Conservation (phyloP, 306 rosid species). For the Fagus crenata region DNA sequence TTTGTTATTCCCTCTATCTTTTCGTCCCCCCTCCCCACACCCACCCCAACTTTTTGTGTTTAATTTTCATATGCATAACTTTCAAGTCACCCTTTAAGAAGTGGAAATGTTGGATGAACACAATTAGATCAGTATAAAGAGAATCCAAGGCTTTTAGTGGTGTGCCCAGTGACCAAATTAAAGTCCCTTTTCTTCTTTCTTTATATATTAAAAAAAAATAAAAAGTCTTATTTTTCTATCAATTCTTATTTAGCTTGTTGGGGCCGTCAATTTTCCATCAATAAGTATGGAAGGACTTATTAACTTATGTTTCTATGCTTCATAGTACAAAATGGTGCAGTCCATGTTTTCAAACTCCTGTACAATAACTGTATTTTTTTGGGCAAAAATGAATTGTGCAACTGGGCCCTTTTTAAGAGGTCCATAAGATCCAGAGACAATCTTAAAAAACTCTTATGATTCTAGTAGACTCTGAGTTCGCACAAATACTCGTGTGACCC, state of each 20-base stretch:
- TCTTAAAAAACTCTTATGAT: no score
- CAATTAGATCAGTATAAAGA: constrained; percentile 9
- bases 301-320: background rate
- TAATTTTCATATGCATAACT: constrained; percentile 24
- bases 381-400: no score
- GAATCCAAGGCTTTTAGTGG: constrained; percentile 14
- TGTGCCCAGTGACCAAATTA: constrained; percentile 4
- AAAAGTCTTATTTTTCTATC: background rate
- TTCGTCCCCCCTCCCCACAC: background rate
- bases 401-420: no score
- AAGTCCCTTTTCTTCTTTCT: background rate
- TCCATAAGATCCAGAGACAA: no score
- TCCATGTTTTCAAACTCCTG: background rate
- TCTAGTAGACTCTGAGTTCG: no score
- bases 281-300: background rate
- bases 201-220: background rate
- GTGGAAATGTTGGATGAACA: constrained; percentile 25
- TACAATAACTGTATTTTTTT: background rate
- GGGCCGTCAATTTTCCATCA: background rate
- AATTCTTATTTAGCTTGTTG: background rate
- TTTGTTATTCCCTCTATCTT: constrained; percentile 23
- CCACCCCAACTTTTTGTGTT: background rate
- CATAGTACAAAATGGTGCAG: background rate
- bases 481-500: no score
- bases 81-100: constrained; percentile 27